Evolutionary conservation across 2,329 filamentous ascomycete species (phyloP), one percentile per base, ranked within the genome.

Genomic region (Tetracladium maxilliforme): DNA sequence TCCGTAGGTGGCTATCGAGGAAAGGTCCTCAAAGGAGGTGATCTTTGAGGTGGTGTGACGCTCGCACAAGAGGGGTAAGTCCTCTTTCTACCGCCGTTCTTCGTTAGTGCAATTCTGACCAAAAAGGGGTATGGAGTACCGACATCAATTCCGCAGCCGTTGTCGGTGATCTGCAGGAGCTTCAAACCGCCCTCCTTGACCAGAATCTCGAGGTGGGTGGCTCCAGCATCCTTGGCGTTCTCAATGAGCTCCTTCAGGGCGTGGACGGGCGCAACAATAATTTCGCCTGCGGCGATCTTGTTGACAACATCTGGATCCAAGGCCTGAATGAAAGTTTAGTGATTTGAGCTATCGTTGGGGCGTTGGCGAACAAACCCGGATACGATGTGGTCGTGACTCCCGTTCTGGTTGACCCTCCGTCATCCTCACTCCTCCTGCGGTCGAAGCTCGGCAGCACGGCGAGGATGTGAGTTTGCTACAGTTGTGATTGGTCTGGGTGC

Each of bases 251-350:
- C 90, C 51, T 98, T 98, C 29, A 98, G 53, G 4, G 92, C 90
- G 49, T 98, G 83, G 15, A 94, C 84, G 0, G 90, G 92, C 3
- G 90, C 87, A 24, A 98, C 84, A 32, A 98, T 98, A 41, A 98
- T 98, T 50, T 98, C 90, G 12, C 90, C 90, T 1, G 90, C 90
- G 1, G 90, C 90, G 38, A 98, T 98, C 50, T 95, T 98, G 60
- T 95, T 98, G 36, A 98, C 80, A 13, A 98, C 90, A 54, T 90
- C 78, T 34, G 80, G 74, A 42, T 92, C 81, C 14, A 98, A 66
- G 10, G 87, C 79, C 74, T 92, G 49, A 41, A n/a, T 44, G 38
- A 29, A 45, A 41, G 18, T 42, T 36, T 22, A 46, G 29, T 25
- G n/a, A n/a, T n/a, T n/a, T n/a, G n/a, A n/a, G n/a, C n/a, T n/a